Conservation (phyloP, 192 early-diverging fungal genomes). For the Rhizoclosmatium globosum region DNA sequence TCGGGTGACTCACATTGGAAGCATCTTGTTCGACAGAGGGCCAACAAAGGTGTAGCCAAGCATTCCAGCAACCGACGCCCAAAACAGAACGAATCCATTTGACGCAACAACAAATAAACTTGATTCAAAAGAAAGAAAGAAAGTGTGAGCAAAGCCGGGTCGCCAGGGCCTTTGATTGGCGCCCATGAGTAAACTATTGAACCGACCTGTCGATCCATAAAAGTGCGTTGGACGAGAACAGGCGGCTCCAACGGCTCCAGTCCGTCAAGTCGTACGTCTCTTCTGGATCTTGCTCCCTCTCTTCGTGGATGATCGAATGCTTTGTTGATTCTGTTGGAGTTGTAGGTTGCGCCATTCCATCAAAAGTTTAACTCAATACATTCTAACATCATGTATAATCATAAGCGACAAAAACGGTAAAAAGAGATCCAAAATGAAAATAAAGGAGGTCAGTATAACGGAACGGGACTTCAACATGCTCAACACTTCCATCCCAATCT, state of each 20-base stretch:
- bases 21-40: not conserved
- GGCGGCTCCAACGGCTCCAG: slow-evolving; percentile 4
- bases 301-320: no score
- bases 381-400: not conserved
- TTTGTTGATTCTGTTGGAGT: no score
- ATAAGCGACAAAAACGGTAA: not conserved
- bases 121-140: not conserved
- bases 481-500: no score
- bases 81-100: not conserved
- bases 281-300: no score
- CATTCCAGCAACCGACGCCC: not conserved
- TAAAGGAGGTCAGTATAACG: not conserved
- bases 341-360: not conserved
- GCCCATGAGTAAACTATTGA: not conserved
- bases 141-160: not conserved
- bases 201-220: slow-evolving; percentile 17
- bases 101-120: slow-evolving; percentile 16
- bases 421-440: not conserved
- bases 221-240: no score
- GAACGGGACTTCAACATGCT: no score
- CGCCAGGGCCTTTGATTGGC: not conserved
- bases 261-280: not conserved
- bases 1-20: not conserved
- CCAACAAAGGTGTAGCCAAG: slow-evolving; percentile 10
- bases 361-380: not conserved